These are phyloP conservation scores for Stephania cephalantha DNA, from an alignment of 164 flowering plant genomes.

Conservation along the genomic window DNA sequence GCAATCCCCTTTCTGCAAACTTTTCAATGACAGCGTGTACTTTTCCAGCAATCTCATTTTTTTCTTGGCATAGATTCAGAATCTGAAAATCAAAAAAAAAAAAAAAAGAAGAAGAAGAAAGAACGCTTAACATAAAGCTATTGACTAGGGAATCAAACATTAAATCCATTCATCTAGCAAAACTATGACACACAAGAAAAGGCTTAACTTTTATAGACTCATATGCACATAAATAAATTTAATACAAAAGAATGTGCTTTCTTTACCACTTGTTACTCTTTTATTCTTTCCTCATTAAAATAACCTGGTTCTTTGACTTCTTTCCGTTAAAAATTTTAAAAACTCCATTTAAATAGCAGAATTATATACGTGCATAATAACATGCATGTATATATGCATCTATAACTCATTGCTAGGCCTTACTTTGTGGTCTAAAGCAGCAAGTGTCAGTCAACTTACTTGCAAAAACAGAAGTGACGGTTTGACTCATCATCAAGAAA, in stretches of 20 bases:
- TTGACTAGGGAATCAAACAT: too few species aligned
- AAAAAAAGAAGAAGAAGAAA: not conserved
- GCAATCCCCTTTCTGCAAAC: slow-evolving; percentile 78
- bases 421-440: too few species aligned
- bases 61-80: slow-evolving; percentile 59
- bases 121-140: not conserved
- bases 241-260: too few species aligned
- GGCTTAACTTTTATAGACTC: not conserved
- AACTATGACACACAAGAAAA: not conserved
- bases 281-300: not conserved
- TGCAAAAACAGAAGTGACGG: too few species aligned
- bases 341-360: not conserved
- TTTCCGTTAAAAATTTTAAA: too few species aligned
- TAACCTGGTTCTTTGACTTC: not conserved
- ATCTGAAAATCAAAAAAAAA: slow-evolving; percentile 33
- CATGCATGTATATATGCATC: too few species aligned
- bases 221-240: not conserved
- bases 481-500: not conserved
- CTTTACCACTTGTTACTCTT: too few species aligned
- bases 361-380: too few species aligned
- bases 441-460: not conserved
- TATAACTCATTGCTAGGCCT: too few species aligned
- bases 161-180: too few species aligned
- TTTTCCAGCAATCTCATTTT: slow-evolving; percentile 55
- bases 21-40: slow-evolving; percentile 70